Base-by-base conservation (phyloP, 768 basidiomycete species). In the Rhizopogon roseolus region DNA sequence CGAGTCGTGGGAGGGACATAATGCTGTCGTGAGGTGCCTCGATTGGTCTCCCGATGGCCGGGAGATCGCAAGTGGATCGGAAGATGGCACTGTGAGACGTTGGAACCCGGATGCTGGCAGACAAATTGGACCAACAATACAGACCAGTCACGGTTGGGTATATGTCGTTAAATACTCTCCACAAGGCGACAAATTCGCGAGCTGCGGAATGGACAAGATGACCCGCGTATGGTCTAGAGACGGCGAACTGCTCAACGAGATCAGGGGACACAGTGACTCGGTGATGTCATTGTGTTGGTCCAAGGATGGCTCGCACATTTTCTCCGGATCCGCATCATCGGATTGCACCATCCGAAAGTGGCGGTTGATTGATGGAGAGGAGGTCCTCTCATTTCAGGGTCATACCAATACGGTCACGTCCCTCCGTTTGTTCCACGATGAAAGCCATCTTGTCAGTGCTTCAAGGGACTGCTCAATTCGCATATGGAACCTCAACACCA, bases 21-120 rank as follows among this genome's bases (percentile, higher is more conserved):
- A 22, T 6, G 45, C 19, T 3, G 22, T 37, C 1, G 38, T 56
- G 8, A 14, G 14, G 16, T 34, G 44, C 25, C 32, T 60, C 9
- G 58, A 44, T 19, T 58, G 62, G 32, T 64, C 63, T 16, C 49
- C 27, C 1, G 50, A 59, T 38, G 49, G 52, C 3, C 43, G n/a
- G 9, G 22, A 22, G 22, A 22, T 22, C 22, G 22, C 22, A 22
- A 22, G 22, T 22, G 22, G 22, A 22, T 22, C 22, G 22, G 22
- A 22, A 22, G 22, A 22, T 22, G 22, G 22, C 22, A 22, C 22
- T 22, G 22, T 22, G 22, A 22, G 22, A 3, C 22, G 22, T 3
- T 22, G 22, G 22, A 22, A 22, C 22, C 22, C 22, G 22, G 22
- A 34, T 38, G 45, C 44, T n/a, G 27, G 16, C 3, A 27, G 27